Evolutionary conservation across 495 filamentous ascomycete species (phyloP).

Genomic region (Neurospora sp.): DNA sequence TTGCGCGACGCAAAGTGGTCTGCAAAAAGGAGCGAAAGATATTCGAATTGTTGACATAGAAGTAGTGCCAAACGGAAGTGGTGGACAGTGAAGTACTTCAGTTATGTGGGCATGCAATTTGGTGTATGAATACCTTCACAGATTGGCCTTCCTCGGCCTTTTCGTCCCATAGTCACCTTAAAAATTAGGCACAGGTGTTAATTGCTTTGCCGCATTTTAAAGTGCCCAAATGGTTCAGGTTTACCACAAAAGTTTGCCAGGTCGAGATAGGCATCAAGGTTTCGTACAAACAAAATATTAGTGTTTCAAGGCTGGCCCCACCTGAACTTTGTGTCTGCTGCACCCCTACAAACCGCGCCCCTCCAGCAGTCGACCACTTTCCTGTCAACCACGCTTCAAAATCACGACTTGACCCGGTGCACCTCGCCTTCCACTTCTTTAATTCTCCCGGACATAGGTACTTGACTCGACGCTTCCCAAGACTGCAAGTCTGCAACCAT

Average conservation of each 20-base stretch:
- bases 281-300: not conserved
- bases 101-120: not conserved
- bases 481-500: not conserved
- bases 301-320: not conserved
- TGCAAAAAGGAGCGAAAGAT: not conserved
- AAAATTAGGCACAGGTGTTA: not conserved
- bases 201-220: not conserved
- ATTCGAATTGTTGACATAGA: not conserved
- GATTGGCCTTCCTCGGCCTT: not conserved
- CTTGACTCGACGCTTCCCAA: not conserved
- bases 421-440: not conserved
- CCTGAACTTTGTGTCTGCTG: not conserved
- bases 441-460: not conserved
- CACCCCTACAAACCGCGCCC: not conserved
- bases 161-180: not conserved
- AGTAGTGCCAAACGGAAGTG: not conserved
- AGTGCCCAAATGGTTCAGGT: not conserved
- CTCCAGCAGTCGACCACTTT: not conserved
- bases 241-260: not conserved
- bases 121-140: not conserved
- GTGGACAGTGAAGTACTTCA: not conserved
- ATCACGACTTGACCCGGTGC: not conserved
- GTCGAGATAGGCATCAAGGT: not conserved
- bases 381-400: not conserved
- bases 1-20: not conserved